Conservation (phyloP, 1,139 yeast species). For the Saccharomyces pastorianus region DNA sequence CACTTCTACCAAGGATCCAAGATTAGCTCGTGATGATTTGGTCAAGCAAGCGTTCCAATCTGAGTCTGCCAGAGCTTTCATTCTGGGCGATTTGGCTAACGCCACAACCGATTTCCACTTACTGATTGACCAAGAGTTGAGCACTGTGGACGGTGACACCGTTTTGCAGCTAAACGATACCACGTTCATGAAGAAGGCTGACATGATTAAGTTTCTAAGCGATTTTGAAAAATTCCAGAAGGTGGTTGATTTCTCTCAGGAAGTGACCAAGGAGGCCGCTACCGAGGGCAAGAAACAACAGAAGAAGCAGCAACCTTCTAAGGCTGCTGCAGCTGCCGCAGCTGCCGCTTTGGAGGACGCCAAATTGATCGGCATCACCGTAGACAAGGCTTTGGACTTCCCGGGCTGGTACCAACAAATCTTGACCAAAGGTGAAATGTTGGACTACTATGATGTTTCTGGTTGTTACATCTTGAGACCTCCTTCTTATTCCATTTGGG, state of each 20-base stretch:
- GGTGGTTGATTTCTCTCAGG: slow-evolving; percentile 50
- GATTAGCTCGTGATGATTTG: slow-evolving; percentile 78
- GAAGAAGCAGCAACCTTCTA: slow-evolving; percentile 23
- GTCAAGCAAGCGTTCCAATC: slow-evolving; percentile 58
- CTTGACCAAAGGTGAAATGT: slow-evolving; percentile 91
- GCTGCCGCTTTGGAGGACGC: slow-evolving; percentile 60
- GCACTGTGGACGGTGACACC: slow-evolving; percentile 32
- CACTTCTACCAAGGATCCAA: slow-evolving; percentile 73
- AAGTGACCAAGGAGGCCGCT: slow-evolving; percentile 25
- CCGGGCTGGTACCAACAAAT: slow-evolving; percentile 97
- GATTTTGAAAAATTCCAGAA: slow-evolving; percentile 39
- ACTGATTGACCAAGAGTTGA: slow-evolving; percentile 53
- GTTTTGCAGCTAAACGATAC: slow-evolving; percentile 49
- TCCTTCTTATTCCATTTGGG: slow-evolving; percentile 92
- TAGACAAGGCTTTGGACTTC: slow-evolving; percentile 84
- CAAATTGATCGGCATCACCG: slow-evolving; percentile 91
- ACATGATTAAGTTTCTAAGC: slow-evolving; percentile 46
- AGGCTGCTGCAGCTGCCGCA: slow-evolving; percentile 30
- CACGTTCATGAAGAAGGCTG: slow-evolving; percentile 49
- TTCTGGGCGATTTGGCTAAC: slow-evolving; percentile 49
- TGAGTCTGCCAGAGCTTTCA: slow-evolving; percentile 53
- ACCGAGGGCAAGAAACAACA: slow-evolving; percentile 9
- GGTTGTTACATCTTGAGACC: slow-evolving; percentile 99
- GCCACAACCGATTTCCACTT: slow-evolving; percentile 57
- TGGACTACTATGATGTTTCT: slow-evolving; percentile 96